Base-by-base conservation (phyloP, 2,329 filamentous ascomycete genomes). In the Dendryphion nanum region DNA sequence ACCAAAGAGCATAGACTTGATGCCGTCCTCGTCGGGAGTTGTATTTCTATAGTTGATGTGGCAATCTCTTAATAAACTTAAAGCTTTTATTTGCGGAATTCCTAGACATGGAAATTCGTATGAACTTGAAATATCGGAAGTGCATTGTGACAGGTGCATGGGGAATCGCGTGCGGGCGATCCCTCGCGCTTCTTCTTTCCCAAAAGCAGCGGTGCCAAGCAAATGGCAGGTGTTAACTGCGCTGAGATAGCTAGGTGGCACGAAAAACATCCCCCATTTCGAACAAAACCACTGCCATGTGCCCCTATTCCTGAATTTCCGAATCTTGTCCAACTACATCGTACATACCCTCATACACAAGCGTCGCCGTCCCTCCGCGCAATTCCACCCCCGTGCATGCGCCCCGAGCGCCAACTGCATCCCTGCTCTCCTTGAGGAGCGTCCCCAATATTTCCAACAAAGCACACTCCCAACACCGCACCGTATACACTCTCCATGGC, bases 401-500 rank as follows among this genome's bases (percentile, higher is more conserved):
- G 52, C 55, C 54, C 55, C 52, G 51, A 61, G 54, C 51, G 51
- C 44, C 47, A 8, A 26, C 31, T 42, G 41, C 49, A 53, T 54
- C 60, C 59, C 59, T 60, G 57, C 51, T 52, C 54, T 55, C 55
- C 38, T 47, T 48, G 16, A 53, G 46, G 50, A 62, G 56, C 56
- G 49, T 48, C 55, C 45, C 48, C 54, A 51, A 50, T 53, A 56
- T 57, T 53, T 55, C 47, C 53, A 50, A 54, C 49, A 47, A 56
- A 49, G 46, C 10, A 10, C 23, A 30, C 40, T 18, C 38, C 38
- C 41, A 26, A 10, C 23, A 8, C 23, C n/a, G 32, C 46, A 24
- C 29, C 16, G 10, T 12, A 19, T 51, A 50, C 55, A 50, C 49
- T 53, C 44, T 51, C 50, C 35, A 84, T 84, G 81, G 77, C 78